Evolutionary conservation across 2,329 filamentous ascomycete species (phyloP), one percentile per base, ranked within the genome.

Genomic region (Xylariaceae sp.): DNA sequence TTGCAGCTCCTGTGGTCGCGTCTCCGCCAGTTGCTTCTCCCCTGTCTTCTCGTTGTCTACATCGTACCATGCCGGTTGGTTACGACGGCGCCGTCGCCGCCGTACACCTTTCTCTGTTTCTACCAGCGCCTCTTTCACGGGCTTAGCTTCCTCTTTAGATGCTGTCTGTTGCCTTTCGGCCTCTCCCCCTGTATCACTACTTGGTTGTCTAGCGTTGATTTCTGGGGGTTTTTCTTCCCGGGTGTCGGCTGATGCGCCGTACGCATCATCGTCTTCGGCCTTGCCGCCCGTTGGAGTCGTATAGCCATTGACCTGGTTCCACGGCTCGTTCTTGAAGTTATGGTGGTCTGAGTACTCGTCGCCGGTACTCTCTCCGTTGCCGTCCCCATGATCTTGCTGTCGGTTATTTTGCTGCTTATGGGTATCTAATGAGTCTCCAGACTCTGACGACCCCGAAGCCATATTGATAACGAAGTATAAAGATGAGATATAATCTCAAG

Each of bases 141-240:
- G 55, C 46, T 62, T 62, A 21, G 55, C 58, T 48, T 60, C 49
- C 19, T 62, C 73, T 63, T 75, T 79, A 22, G 68, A 64, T 61
- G 76, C 76, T 44, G 59, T 49, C 50, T 58, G 51, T 51, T 56
- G 50, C 29, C 56, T 52, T 36, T 63, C 54, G 47, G 50, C 53
- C 47, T 55, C 47, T 21, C 56, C 46, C 41, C 55, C 56, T 40
- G 49, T 54, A 21, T 63, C 53, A 21, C 19, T 16, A 6, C 49
- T 46, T 30, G 61, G 59, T 45, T 54, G 34, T 39, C 44, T 42
- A 15, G 46, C 40, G 16, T 39, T 36, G 15, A 40, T 54, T 42
- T 55, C n/a, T 21, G 57, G 39, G 15, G 34, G 52, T 36, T 57
- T 29, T 40, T 19, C 26, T 47, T 8, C 16, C 22, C 43, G 19